Evolutionary conservation across 2,329 filamentous ascomycete species (phyloP), one percentile per base, ranked within the genome.

Genomic region (Cladosporium sp.): DNA sequence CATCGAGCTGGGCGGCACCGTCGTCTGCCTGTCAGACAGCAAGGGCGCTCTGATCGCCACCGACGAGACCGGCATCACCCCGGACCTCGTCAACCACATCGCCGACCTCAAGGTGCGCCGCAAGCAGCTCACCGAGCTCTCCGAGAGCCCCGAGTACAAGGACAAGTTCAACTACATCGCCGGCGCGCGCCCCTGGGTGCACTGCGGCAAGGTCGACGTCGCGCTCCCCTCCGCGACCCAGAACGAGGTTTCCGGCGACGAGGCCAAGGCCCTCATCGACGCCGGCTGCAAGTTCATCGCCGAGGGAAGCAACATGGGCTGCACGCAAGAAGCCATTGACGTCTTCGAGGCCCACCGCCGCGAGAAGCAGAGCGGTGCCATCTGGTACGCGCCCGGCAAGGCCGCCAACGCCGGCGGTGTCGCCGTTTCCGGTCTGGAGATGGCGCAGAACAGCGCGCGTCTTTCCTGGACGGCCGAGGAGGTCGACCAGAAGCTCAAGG

Each of bases 221-320:
- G 93, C 88, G 29, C 86, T 97, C 51, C 93, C 93, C 47, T 91
- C 82, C 64, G 93, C 93, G 35, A 97, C 93, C 53, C 91, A 98
- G 79, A 98, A 98, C 78, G 93, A 98, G 76, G 89, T 98, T 65
- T 90, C 81, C 66, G 83, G 84, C 67, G 89, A 93, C 63, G 93
- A 98, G 78, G 93, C 91, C 47, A 77, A 88, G 75, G 83, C 80
- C 15, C 82, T 97, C 38, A 82, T 96, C 53, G 78, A 78, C 43
- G 80, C 79, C 53, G 92, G 92, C 59, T 80, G 79, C 66, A 82
- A 85, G 69, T 94, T 89, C 77, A 85, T 97, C 59, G 93, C 93
- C 52, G 93, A 98, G 76, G 93, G 93, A 51, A 93, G 86, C 74
- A 97, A 97, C 83, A 97, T 98, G 93, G 93, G 93, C 57, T 96